Evolutionary conservation across 2,329 filamentous ascomycete species (phyloP).

Genomic region (Colletotrichum camelliae): DNA sequence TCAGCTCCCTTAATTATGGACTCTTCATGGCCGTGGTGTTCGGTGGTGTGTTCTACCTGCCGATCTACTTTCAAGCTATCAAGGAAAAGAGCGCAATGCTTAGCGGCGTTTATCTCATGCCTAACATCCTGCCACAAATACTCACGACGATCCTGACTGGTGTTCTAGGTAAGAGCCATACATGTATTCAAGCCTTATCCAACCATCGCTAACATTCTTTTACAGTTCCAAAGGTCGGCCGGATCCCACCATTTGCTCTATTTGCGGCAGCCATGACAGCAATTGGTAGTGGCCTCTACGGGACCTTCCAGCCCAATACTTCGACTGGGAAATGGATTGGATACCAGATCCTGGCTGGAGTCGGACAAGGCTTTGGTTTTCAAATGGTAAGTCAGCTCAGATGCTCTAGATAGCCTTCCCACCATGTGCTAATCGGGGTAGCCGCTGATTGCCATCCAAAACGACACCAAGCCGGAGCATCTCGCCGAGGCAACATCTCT

Average conservation of each 20-base stretch:
- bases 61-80: constrained; percentile 29
- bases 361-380: constrained; percentile 46
- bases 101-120: constrained; percentile 26
- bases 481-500: neutral
- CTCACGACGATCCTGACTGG: constrained; percentile 7
- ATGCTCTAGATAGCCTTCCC: accelerated
- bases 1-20: constrained; percentile 10
- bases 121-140: constrained; percentile 15
- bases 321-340: constrained; percentile 33
- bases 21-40: constrained; percentile 1
- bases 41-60: constrained; percentile 18
- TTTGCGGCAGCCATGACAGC: constrained; percentile 39
- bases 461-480: neutral
- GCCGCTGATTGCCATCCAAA: neutral
- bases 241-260: constrained; percentile 26
- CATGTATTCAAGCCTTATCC: neutral
- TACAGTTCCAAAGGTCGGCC: constrained; percentile 31
- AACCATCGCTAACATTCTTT: neutral
- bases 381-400: constrained; percentile 36
- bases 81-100: constrained; percentile 18
- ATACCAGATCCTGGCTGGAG: constrained; percentile 49
- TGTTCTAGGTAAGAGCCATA: neutral
- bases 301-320: constrained; percentile 35
- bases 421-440: neutral
- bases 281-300: constrained; percentile 40